Evolutionary conservation across 2,329 filamentous ascomycete genomes (phyloP).

Genomic region (Talaromyces sp.): DNA sequence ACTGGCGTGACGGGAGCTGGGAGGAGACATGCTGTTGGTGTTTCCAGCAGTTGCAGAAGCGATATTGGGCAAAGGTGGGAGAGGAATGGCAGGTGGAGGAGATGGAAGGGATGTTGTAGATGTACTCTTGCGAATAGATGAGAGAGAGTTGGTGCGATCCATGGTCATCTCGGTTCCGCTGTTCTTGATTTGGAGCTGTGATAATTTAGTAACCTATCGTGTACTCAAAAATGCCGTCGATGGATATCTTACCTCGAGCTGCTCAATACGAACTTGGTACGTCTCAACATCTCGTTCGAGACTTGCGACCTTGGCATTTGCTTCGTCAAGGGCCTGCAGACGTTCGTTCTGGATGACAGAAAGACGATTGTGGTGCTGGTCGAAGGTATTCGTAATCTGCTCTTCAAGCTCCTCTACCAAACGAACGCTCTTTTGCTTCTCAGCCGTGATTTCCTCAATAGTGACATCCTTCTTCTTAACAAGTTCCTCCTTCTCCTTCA

Average conservation of each 20-base stretch:
- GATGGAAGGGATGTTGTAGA: constrained; percentile 84
- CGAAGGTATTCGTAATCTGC: constrained; percentile 90
- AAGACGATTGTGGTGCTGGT: constrained; percentile 88
- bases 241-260: constrained; percentile 65
- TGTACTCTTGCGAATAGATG: constrained; percentile 77
- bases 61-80: constrained; percentile 77
- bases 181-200: constrained; percentile 43
- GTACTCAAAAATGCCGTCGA: background rate
- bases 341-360: constrained; percentile 77
- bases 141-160: constrained; percentile 56
- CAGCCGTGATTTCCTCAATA: constrained; percentile 52
- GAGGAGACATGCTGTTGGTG: constrained; percentile 55
- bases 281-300: constrained; percentile 67
- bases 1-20: constrained; percentile 69
- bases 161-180: constrained; percentile 40
- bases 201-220: constrained; percentile 21
- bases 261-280: constrained; percentile 54
- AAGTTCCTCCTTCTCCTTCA: constrained; percentile 43
- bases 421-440: constrained; percentile 86
- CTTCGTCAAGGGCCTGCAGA: constrained; percentile 73
- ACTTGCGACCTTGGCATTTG: constrained; percentile 60
- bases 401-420: constrained; percentile 95
- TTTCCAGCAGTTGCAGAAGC: constrained; percentile 50
- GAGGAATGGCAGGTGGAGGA: constrained; percentile 85
- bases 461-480: constrained; percentile 46